These are phyloP conservation scores for Candida odintsovae DNA, from an alignment of 805 yeast species.

Conservation along the genomic window DNA sequence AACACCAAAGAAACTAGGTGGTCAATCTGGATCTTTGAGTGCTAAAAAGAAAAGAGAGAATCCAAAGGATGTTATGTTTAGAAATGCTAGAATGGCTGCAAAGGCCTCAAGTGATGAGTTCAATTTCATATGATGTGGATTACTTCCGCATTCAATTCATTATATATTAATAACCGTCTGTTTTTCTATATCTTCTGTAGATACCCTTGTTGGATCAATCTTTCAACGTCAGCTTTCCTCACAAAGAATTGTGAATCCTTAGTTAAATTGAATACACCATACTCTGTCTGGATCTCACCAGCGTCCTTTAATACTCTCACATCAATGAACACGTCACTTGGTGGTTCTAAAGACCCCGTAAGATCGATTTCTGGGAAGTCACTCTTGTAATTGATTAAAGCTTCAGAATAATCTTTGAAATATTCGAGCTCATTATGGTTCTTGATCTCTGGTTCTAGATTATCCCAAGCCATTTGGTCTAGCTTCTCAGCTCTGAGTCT, in stretches of 20 bases:
- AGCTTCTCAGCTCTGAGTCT: constrained; percentile 61
- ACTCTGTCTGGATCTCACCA: constrained; percentile 96
- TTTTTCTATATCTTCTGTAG: constrained; percentile 57
- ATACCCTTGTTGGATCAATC: constrained; percentile 91
- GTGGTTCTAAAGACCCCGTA: constrained; percentile 87
- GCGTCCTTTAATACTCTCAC: constrained; percentile 91
- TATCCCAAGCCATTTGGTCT: constrained; percentile 68
- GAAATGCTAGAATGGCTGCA: constrained; percentile 67
- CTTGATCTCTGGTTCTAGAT: constrained; percentile 48
- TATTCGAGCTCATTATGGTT: constrained; percentile 81
- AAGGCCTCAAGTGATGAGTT: constrained; percentile 67
- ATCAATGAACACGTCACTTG: constrained; percentile 85
- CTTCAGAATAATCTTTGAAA: constrained; percentile 60
- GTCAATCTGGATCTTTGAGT: constrained; percentile 28
- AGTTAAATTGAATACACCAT: constrained; percentile 89
- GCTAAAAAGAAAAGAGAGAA: constrained; percentile 51
- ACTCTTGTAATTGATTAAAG: constrained; percentile 72
- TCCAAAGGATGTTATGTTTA: constrained; percentile 66
- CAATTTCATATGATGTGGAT: constrained; percentile 37
- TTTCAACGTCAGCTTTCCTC: constrained; percentile 88
- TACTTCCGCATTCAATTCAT: neutral
- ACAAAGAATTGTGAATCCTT: constrained; percentile 94
- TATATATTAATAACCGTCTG: neutral
- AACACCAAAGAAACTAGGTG: constrained; percentile 78
- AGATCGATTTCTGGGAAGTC: constrained; percentile 78